Conservation (phyloP, 352 stramenopile genomes). For the Phytophthora syringae region DNA sequence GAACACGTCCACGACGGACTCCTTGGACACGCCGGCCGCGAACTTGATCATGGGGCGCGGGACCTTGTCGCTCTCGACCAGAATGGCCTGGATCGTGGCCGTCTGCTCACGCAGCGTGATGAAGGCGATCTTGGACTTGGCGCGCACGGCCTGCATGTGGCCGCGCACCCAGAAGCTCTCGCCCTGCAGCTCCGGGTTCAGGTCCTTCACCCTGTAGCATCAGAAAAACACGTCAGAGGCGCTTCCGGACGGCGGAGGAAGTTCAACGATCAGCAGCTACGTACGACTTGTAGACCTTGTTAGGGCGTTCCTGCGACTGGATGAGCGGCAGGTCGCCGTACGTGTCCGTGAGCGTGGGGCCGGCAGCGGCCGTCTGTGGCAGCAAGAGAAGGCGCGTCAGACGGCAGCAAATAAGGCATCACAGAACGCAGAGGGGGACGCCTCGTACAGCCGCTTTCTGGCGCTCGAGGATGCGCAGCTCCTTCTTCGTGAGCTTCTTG, state of each 20-base stretch:
- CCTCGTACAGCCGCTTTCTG: constrained; percentile 69
- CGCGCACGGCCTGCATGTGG: constrained; percentile 95
- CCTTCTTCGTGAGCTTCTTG: constrained; percentile 92
- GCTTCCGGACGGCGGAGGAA: neutral
- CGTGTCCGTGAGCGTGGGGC: constrained; percentile 80
- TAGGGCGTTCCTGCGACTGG: constrained; percentile 86
- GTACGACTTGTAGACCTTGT: constrained; percentile 70
- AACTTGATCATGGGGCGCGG: constrained; percentile 98
- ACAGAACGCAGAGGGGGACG: neutral
- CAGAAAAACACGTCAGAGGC: neutral
- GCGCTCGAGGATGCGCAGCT: constrained; percentile 88
- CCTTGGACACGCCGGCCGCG: constrained; percentile 91
- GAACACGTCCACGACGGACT: constrained; percentile 97
- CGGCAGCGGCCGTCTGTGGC: constrained; percentile 42
- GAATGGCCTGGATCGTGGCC: constrained; percentile 95
- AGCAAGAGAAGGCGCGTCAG: constrained; percentile 5
- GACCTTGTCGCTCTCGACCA: constrained; percentile 88
- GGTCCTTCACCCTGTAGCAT: constrained; percentile 40
- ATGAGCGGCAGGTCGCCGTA: constrained; percentile 91
- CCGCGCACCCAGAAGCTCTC: constrained; percentile 95
- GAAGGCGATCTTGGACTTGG: constrained; percentile 96
- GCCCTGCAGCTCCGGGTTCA: constrained; percentile 83
- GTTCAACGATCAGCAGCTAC: constrained; percentile 44
- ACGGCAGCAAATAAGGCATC: neutral
- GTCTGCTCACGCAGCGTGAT: constrained; percentile 96